These are phyloP conservation scores for Daldinia loculata DNA, from an alignment of 495 filamentous ascomycete genomes.

Conservation along the genomic window DNA sequence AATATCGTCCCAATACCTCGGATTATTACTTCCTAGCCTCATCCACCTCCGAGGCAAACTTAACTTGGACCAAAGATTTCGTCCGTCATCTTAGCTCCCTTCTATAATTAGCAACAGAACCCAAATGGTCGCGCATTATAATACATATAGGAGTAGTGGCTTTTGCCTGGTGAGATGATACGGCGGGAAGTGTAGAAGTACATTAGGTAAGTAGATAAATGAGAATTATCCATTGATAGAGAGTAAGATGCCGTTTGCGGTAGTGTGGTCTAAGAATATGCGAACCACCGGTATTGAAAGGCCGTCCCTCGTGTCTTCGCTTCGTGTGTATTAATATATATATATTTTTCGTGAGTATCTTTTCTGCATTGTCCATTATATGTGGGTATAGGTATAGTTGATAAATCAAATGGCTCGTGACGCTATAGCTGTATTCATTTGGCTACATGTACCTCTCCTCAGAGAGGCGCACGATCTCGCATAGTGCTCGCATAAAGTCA, in stretches of 20 bases:
- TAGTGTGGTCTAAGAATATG: background rate
- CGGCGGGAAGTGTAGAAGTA: background rate
- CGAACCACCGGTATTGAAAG: background rate
- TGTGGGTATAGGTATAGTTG: background rate
- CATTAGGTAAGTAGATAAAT: background rate
- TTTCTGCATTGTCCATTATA: background rate
- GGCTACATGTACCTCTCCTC: slow-evolving; percentile 47
- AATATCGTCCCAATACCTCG: slow-evolving; percentile 18
- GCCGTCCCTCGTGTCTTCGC: background rate
- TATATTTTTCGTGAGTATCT: background rate
- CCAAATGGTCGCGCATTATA: slow-evolving; percentile 27
- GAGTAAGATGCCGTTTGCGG: background rate
- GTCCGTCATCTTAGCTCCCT: background rate
- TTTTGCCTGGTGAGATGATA: slow-evolving; percentile 13
- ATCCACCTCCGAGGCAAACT: background rate
- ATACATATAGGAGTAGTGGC: slow-evolving; percentile 18
- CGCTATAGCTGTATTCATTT: background rate
- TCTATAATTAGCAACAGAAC: background rate
- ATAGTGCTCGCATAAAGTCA: slow-evolving; percentile 52
- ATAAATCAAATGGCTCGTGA: slow-evolving; percentile 1
- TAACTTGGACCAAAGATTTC: background rate
- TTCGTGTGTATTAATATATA: background rate
- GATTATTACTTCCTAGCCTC: slow-evolving; percentile 11
- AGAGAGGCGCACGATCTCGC: slow-evolving; percentile 52
- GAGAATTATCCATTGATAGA: background rate